Conservation (phyloP, 2,329 filamentous ascomycete genomes). For the Cladosporium sp. region DNA sequence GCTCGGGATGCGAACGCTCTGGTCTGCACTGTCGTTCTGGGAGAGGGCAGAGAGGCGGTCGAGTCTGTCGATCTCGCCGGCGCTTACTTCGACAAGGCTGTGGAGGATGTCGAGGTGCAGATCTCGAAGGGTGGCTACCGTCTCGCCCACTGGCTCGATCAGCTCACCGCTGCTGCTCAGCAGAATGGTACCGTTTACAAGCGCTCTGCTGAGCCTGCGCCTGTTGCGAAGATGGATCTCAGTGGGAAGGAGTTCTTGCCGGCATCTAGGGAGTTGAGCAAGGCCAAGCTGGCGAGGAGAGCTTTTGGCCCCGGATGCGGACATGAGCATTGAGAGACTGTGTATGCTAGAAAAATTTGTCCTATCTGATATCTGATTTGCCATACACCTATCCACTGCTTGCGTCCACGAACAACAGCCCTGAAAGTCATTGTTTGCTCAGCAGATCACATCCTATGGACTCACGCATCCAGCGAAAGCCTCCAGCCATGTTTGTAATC, state of each 20-base stretch:
- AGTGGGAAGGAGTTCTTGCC: conserved; percentile 18
- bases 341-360: no score
- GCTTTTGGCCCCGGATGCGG: conserved; percentile 23
- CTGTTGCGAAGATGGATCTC: conserved; percentile 11
- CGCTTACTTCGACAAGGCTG: conserved; percentile 31
- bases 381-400: no score
- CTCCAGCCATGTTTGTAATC: no score
- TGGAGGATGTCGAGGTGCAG: conserved; percentile 39
- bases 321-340: conserved; percentile 16
- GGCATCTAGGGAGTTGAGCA: conserved; percentile 17
- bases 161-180: conserved; percentile 24
- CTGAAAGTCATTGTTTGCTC: no score
- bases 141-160: conserved; percentile 34
- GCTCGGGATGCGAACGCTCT: conserved; percentile 40
- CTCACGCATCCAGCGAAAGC: no score
- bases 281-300: conserved; percentile 21
- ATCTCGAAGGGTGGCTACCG: conserved; percentile 41
- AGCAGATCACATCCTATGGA: no score
- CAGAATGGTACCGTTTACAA: conserved; percentile 11
- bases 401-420: no score
- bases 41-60: conserved; percentile 34
- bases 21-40: conserved; percentile 41
- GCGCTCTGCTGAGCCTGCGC: conserved; percentile 8
- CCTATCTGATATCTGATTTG: no score
- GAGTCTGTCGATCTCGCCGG: conserved; percentile 34